phyloP scores from a whole-genome alignment of 2,329 filamentous ascomycete species.

The Tolypocladium inflatum region DNA sequence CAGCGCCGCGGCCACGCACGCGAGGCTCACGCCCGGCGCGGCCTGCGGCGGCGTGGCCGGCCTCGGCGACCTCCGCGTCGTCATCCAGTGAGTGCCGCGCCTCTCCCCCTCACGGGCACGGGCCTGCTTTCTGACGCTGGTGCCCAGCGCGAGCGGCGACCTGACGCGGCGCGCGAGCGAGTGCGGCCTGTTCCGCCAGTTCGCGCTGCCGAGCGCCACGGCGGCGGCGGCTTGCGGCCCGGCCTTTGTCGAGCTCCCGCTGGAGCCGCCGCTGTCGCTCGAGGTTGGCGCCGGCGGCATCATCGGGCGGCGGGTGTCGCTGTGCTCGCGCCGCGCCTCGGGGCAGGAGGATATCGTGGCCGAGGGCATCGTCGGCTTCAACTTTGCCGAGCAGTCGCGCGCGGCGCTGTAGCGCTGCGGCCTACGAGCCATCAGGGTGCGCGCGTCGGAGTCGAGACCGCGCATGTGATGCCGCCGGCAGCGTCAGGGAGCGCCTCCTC shows the following conservation, averaged over 20 bases:
- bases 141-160: slow-evolving; percentile 26
- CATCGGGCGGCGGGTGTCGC: slow-evolving; percentile 37
- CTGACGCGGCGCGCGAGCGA: slow-evolving; percentile 28
- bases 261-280: slow-evolving; percentile 30
- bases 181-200: slow-evolving; percentile 32
- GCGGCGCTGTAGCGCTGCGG: background rate
- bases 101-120: background rate
- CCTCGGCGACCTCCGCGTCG: slow-evolving; percentile 21
- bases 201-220: slow-evolving; percentile 17
- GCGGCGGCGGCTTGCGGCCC: background rate
- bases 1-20: slow-evolving; percentile 30
- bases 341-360: slow-evolving; percentile 25
- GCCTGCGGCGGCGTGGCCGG: slow-evolving; percentile 5
- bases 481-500: background rate
- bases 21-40: slow-evolving; percentile 25
- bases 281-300: slow-evolving; percentile 36
- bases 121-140: background rate
- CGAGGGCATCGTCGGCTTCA: slow-evolving; percentile 42
- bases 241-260: slow-evolving; percentile 21
- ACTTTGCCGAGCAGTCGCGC: slow-evolving; percentile 17
- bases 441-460: background rate
- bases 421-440: background rate
- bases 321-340: slow-evolving; percentile 17
- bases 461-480: background rate
- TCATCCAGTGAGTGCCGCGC: slow-evolving; percentile 31